phyloP scores from a whole-genome alignment of 306 rosid species.

The Cyamopsis tetragonoloba region DNA sequence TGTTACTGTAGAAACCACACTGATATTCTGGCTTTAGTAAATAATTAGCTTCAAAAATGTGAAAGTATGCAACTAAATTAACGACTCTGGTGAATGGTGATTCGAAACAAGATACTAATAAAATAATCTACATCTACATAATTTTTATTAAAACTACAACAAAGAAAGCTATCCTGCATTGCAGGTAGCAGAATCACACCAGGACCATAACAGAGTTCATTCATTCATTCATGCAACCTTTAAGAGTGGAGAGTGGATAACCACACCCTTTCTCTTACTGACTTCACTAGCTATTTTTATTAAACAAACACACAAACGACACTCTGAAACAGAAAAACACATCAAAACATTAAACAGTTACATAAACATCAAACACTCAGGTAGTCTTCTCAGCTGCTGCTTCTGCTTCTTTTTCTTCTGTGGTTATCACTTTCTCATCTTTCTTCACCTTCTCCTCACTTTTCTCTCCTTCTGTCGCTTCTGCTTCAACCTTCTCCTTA shows the following conservation, averaged over 20 bases:
- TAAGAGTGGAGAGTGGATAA: not conserved
- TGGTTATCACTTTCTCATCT: no score
- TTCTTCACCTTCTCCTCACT: no score
- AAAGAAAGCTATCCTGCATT: constrained; percentile 12
- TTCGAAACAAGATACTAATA: not conserved
- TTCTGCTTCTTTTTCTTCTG: no score
- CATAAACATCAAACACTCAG: constrained; percentile 15
- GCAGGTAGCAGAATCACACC: not conserved
- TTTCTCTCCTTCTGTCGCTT: constrained; percentile 36
- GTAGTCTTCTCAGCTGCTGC: constrained; percentile 33
- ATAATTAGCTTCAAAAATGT: no score
- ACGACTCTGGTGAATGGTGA: no score
- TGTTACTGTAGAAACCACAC: no score
- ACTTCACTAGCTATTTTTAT: constrained; percentile 23
- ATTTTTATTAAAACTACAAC: constrained; percentile 25
- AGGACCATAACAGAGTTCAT: constrained; percentile 14
- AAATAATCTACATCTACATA: not conserved
- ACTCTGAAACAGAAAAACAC: not conserved
- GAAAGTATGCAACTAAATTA: no score
- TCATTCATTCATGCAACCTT: not conserved
- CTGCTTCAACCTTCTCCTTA: constrained; percentile 20
- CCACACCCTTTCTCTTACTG: no score
- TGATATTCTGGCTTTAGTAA: no score
- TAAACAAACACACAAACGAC: constrained; percentile 25
- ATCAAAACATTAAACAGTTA: constrained; percentile 1